phyloP scores from a whole-genome alignment of 2,329 filamentous ascomycete species.

The Colletotrichum chrysophilum region DNA sequence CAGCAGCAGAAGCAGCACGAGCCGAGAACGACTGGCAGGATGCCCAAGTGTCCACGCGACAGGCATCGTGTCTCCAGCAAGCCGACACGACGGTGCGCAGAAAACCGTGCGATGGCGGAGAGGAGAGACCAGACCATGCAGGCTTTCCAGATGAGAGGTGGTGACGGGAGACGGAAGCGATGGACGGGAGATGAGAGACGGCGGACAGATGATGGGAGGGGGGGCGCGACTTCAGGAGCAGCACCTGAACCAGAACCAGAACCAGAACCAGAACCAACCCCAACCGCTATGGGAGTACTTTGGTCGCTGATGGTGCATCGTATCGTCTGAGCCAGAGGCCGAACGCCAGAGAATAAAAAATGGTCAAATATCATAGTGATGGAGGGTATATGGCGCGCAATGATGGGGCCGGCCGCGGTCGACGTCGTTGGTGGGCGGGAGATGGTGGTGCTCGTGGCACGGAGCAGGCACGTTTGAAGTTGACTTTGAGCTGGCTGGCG shows the following conservation, averaged over 20 bases:
- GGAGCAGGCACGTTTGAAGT: slow-evolving; percentile 43
- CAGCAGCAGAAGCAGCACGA: background rate
- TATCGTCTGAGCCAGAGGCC: background rate
- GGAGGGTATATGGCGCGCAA: slow-evolving; percentile 22
- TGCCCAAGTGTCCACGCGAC: background rate
- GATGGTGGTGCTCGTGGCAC: slow-evolving; percentile 29
- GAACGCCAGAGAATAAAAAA: background rate
- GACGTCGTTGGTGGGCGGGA: slow-evolving; percentile 19
- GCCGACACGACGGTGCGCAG: background rate
- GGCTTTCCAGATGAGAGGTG: background rate
- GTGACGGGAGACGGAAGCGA: background rate
- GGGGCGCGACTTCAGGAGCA: background rate
- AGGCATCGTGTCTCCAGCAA: background rate
- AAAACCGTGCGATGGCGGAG: slow-evolving; percentile 1
- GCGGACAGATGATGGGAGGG: background rate
- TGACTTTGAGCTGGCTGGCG: slow-evolving; percentile 37
- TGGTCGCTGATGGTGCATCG: background rate
- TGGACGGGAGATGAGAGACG: background rate
- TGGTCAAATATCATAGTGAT: slow-evolving; percentile 3
- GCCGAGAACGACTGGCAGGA: background rate
- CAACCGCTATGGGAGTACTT: background rate
- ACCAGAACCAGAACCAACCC: background rate
- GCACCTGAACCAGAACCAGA: background rate
- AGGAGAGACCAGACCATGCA: background rate
- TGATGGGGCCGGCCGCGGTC: background rate